phyloP scores from a whole-genome alignment of 495 filamentous ascomycete species.

The Penicillium silybi region DNA sequence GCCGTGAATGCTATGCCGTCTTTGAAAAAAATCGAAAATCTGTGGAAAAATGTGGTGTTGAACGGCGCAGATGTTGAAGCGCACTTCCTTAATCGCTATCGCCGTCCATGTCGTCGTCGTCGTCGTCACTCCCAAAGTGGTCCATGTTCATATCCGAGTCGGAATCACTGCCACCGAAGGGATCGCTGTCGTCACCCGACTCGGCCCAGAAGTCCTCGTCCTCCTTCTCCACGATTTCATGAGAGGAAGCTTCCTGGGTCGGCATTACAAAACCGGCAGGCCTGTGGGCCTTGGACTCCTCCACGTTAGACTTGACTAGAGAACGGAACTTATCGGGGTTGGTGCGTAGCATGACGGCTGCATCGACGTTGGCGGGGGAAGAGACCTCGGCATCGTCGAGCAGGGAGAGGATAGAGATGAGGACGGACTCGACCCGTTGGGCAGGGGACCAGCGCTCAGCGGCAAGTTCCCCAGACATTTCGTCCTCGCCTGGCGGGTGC shows the following conservation, averaged over 20 bases:
- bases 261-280: slow-evolving; percentile 83
- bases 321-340: slow-evolving; percentile 62
- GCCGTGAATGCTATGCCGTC: too few species aligned
- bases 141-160: slow-evolving; percentile 54
- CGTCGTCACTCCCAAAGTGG: slow-evolving; percentile 55
- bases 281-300: slow-evolving; percentile 71
- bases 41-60: background rate
- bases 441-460: slow-evolving; percentile 89
- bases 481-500: slow-evolving; percentile 85
- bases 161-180: slow-evolving; percentile 72
- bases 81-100: background rate
- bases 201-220: slow-evolving; percentile 86
- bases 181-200: slow-evolving; percentile 68
- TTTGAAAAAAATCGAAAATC: too few species aligned
- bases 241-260: slow-evolving; percentile 49
- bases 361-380: slow-evolving; percentile 93
- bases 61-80: background rate
- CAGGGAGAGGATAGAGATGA: slow-evolving; percentile 88
- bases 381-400: slow-evolving; percentile 91
- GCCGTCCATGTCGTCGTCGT: slow-evolving; percentile 36
- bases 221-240: slow-evolving; percentile 68
- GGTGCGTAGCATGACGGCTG: slow-evolving; percentile 78
- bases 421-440: slow-evolving; percentile 88
- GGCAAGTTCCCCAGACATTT: slow-evolving; percentile 84
- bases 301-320: slow-evolving; percentile 65